Conservation (phyloP, 805 yeast species). For the Metschnikowia colocasiae region DNA sequence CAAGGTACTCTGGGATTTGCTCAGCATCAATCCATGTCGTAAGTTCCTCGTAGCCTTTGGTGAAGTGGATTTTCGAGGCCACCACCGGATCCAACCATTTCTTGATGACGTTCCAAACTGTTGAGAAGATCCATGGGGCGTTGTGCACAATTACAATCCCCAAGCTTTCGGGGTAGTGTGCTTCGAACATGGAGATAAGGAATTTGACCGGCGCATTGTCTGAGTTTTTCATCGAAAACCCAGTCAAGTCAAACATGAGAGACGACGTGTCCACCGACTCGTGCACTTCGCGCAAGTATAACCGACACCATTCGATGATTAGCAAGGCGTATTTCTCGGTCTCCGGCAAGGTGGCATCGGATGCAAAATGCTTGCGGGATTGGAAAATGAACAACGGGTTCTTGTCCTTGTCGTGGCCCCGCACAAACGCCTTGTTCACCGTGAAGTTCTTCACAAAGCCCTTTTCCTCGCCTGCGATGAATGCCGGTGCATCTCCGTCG, state of each 20-base stretch:
- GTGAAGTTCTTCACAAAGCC: conserved; percentile 57
- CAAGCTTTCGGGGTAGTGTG: conserved; percentile 92
- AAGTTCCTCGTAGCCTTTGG: conserved; percentile 67
- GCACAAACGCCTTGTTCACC: conserved; percentile 65
- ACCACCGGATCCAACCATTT: conserved; percentile 97
- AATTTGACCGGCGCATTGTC: conserved; percentile 90
- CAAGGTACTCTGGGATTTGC: conserved; percentile 65
- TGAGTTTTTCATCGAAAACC: conserved; percentile 86
- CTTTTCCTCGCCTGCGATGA: conserved; percentile 33
- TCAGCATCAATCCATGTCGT: conserved; percentile 54
- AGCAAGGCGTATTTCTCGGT: conserved; percentile 71
- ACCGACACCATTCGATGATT: conserved; percentile 61
- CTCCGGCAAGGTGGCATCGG: conserved; percentile 56
- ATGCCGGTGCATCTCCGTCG: conserved; percentile 68
- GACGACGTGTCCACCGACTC: conserved; percentile 80
- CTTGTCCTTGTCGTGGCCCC: conserved; percentile 67
- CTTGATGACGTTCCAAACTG: conserved; percentile 90
- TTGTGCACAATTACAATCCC: conserved; percentile 82
- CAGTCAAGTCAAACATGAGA: conserved; percentile 80
- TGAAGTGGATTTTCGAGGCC: conserved; percentile 83
- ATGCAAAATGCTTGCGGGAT: conserved; percentile 63
- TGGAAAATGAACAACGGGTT: conserved; percentile 82
- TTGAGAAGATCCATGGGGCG: conserved; percentile 96
- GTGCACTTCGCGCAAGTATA: conserved; percentile 51
- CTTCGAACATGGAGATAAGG: conserved; percentile 85